Evolutionary conservation across 2,329 filamentous ascomycete genomes (phyloP).

Genomic region (Diaporthe longicolla): DNA sequence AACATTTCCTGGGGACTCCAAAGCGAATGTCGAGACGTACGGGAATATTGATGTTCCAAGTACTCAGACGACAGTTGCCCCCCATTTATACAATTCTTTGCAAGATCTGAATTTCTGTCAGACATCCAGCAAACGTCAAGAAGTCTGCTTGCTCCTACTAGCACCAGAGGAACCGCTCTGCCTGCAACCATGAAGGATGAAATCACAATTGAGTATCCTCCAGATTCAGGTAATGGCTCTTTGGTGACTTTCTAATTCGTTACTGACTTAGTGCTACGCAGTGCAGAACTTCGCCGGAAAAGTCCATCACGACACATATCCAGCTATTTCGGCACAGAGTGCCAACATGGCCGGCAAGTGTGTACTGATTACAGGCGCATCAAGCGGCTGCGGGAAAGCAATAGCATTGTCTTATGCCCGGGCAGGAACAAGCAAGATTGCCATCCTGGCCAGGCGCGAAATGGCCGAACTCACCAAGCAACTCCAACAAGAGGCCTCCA

Average conservation of each 20-base stretch:
- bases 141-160: background rate
- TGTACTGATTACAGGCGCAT: slow-evolving; percentile 64
- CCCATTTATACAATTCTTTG: background rate
- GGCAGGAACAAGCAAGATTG: slow-evolving; percentile 64
- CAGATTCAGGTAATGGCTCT: background rate
- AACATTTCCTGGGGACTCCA: background rate
- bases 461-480: slow-evolving; percentile 56
- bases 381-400: slow-evolving; percentile 62
- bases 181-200: background rate
- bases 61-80: background rate
- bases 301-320: slow-evolving; percentile 24
- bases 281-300: background rate
- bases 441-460: slow-evolving; percentile 65
- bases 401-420: slow-evolving; percentile 65
- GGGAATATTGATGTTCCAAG: background rate
- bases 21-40: background rate
- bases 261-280: background rate
- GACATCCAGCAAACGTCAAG: background rate
- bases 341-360: slow-evolving; percentile 48
- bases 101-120: background rate
- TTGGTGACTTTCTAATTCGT: background rate
- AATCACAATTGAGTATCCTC: background rate
- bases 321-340: slow-evolving; percentile 46
- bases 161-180: background rate
- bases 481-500: slow-evolving; percentile 54